These are phyloP conservation scores for Russula sp. DNA, from an alignment of 768 basidiomycete genomes.

Conservation along the genomic window DNA sequence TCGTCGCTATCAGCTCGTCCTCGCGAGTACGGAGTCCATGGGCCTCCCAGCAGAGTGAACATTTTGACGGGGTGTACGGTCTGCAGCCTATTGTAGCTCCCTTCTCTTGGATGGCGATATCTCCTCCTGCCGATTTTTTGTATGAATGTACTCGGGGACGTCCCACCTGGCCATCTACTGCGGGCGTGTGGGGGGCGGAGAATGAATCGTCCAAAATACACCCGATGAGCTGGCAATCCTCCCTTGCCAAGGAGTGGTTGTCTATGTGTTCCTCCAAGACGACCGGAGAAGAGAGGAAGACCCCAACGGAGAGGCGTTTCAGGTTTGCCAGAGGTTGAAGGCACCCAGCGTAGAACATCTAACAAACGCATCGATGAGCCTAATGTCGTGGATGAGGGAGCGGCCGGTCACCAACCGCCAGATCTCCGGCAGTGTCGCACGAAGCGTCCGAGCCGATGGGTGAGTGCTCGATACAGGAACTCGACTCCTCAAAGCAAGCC, in stretches of 20 bases:
- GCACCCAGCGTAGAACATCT: conserved; percentile 40
- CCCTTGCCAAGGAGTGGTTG: conserved; percentile 27
- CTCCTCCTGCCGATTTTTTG: conserved; percentile 11
- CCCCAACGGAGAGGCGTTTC: conserved; percentile 47
- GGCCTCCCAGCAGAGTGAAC: conserved; percentile 17
- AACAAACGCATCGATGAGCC: background rate
- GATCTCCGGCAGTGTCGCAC: conserved; percentile 34
- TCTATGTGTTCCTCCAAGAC: conserved; percentile 41
- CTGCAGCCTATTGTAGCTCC: background rate
- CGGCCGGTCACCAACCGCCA: conserved; percentile 42
- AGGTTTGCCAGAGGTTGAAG: conserved; percentile 42
- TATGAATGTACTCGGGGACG: conserved; percentile 7
- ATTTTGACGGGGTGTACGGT: conserved; percentile 19
- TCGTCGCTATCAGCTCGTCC: conserved; percentile 18
- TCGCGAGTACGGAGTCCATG: conserved; percentile 15
- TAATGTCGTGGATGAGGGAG: background rate
- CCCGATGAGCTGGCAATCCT: background rate
- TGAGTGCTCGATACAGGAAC: conserved; percentile 48
- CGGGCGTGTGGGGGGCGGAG: conserved; percentile 18
- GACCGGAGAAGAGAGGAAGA: conserved; percentile 52
- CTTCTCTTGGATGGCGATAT: background rate
- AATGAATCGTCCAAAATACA: conserved; percentile 11
- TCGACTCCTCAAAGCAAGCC: conserved; percentile 56
- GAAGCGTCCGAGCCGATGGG: conserved; percentile 44
- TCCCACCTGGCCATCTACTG: background rate